A percentile compares a stretch with the other conserved stretches of the same genome.
phyloP scores from a whole-genome alignment of 805 yeast genomes.

The Geotrichum ghanense region DNA sequence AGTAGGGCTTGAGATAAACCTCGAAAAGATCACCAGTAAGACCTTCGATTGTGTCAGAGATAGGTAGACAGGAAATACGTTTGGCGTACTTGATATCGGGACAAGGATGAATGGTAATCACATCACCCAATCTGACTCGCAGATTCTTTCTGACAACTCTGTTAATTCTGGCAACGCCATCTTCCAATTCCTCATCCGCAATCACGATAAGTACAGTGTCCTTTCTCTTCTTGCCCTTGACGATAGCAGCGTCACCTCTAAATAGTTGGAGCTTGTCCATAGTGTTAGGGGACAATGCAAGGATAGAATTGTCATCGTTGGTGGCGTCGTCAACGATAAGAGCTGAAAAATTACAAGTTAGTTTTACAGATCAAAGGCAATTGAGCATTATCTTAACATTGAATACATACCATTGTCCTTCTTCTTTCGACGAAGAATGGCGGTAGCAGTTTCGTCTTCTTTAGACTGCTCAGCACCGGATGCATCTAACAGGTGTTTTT shows the following conservation, averaged over 20 bases:
- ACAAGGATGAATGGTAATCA: constrained; percentile 84
- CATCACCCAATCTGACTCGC: constrained; percentile 88
- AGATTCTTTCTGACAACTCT: constrained; percentile 93
- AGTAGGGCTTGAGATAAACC: constrained; percentile 92
- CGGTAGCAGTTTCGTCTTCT: constrained; percentile 79
- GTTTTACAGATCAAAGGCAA: neutral
- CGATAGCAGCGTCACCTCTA: constrained; percentile 95
- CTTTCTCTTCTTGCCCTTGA: constrained; percentile 95
- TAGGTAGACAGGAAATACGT: constrained; percentile 89
- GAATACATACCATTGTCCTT: constrained; percentile 58
- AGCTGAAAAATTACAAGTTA: constrained; percentile 25
- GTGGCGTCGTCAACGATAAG: constrained; percentile 93
- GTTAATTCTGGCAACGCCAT: constrained; percentile 88
- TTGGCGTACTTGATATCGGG: constrained; percentile 97
- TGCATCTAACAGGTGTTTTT: constrained; percentile 40
- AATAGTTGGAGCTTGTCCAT: constrained; percentile 91
- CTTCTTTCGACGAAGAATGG: constrained; percentile 94
- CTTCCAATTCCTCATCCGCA: constrained; percentile 93
- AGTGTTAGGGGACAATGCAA: constrained; percentile 88
- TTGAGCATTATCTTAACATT: neutral
- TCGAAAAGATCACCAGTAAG: constrained; percentile 93
- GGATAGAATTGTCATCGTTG: constrained; percentile 93
- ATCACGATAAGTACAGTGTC: constrained; percentile 94
- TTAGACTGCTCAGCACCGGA: constrained; percentile 56
- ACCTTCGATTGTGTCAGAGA: constrained; percentile 97